Evolutionary conservation across 179 eudicot genomes (phyloP).

Genomic region (Heliamphora pulchella): DNA sequence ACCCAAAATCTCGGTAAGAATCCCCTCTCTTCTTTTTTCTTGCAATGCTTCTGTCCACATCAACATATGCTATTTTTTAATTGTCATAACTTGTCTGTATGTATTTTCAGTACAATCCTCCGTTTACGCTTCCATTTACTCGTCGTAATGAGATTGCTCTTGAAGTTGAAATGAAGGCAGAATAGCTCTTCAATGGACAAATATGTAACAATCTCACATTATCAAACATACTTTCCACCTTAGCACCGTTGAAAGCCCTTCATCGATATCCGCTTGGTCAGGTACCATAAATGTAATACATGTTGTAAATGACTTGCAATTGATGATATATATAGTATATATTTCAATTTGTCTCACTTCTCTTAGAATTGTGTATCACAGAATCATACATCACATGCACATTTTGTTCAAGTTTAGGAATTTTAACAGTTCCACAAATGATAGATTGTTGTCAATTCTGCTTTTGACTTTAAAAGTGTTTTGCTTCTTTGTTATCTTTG

Average conservation of each 20-base stretch:
- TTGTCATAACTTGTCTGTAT: not conserved
- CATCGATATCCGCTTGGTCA: not conserved
- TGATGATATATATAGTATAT: not conserved
- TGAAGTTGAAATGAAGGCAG: slow-evolving; percentile 64
- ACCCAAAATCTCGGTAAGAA: too few species aligned
- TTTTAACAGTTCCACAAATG: not conserved
- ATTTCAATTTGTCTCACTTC: not conserved
- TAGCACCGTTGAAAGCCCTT: not conserved
- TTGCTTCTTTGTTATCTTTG: not conserved
- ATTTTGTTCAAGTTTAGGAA: not conserved
- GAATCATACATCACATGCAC: not conserved
- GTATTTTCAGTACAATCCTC: slow-evolving; percentile 80
- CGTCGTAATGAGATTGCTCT: slow-evolving; percentile 89
- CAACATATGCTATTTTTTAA: not conserved
- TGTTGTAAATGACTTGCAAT: not conserved
- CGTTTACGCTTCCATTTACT: slow-evolving; percentile 74
- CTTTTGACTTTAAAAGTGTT: not conserved
- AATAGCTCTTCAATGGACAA: slow-evolving; percentile 16
- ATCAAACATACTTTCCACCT: not conserved
- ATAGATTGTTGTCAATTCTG: not conserved
- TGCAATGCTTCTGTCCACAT: too few species aligned
- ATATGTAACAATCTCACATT: not conserved
- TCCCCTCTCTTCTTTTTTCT: too few species aligned
- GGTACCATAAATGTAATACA: not conserved
- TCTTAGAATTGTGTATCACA: not conserved